A percentile compares a stretch with the other conserved stretches of the same genome.
Conservation (phyloP, 2,329 filamentous ascomycete species). For the Colletotrichum costaricense region DNA sequence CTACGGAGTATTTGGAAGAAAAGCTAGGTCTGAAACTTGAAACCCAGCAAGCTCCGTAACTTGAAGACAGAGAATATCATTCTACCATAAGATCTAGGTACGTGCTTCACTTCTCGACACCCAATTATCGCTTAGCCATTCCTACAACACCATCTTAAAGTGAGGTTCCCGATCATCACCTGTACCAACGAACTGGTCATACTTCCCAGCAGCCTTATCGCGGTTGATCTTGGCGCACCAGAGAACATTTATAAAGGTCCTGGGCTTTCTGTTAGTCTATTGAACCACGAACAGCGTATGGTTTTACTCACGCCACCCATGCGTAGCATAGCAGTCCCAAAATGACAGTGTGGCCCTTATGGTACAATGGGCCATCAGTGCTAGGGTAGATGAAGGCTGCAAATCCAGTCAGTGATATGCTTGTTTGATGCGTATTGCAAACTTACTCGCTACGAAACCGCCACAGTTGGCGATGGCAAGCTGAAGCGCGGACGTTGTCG, state of each 20-base stretch:
- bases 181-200: conserved; percentile 65
- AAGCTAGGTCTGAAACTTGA: not conserved
- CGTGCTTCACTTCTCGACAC: not conserved
- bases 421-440: accelerated
- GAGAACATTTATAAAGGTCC: conserved; percentile 68
- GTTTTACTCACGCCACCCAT: conserved; percentile 69
- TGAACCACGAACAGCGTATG: not conserved
- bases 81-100: not conserved
- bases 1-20: not conserved
- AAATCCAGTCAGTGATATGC: not conserved
- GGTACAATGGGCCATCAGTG: conserved; percentile 66
- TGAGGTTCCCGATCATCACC: conserved; percentile 73
- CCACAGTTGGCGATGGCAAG: conserved; percentile 75
- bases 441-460: conserved; percentile 71
- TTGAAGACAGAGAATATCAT: not conserved
- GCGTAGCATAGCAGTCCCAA: conserved; percentile 69
- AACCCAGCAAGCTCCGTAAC: not conserved
- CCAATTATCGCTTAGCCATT: not conserved
- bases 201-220: conserved; percentile 70
- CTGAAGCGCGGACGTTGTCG: conserved; percentile 74
- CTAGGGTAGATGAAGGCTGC: conserved; percentile 70
- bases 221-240: conserved; percentile 73
- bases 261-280: conserved; percentile 40
- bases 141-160: conserved; percentile 69
- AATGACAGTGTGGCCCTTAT: conserved; percentile 71